phyloP scores from a whole-genome alignment of 2,329 filamentous ascomycete species.

The Ophiostoma piceae region DNA sequence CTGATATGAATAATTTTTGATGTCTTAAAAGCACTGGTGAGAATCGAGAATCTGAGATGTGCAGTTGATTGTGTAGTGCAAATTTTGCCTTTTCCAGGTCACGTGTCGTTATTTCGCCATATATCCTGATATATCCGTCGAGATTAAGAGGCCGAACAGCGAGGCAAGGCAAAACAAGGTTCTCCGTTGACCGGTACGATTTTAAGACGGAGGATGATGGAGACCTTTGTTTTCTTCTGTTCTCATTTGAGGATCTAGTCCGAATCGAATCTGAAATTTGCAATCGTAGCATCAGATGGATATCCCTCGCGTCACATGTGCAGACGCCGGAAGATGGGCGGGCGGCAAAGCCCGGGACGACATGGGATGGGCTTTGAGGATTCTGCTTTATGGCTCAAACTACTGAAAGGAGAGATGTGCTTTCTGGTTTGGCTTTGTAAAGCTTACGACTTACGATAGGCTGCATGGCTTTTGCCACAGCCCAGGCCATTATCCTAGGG shows the following conservation, averaged over 20 bases:
- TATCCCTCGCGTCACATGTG: not conserved
- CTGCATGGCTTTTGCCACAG: not conserved
- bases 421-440: not conserved
- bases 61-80: not conserved
- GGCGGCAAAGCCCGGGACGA: not conserved
- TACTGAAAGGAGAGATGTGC: not conserved
- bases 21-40: not conserved
- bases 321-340: not conserved
- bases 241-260: not conserved
- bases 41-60: not conserved
- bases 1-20: not conserved
- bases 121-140: not conserved
- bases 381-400: not conserved
- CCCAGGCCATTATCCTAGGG: not conserved
- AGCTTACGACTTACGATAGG: not conserved
- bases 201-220: not conserved
- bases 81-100: not conserved
- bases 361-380: not conserved
- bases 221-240: not conserved
- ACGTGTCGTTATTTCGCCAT: not conserved
- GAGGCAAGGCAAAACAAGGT: not conserved
- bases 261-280: not conserved
- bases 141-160: not conserved
- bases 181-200: not conserved
- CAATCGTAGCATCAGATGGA: not conserved